Evolutionary conservation across 345 rosid species (phyloP).

Genomic region (Euphorbia tirucalli): DNA sequence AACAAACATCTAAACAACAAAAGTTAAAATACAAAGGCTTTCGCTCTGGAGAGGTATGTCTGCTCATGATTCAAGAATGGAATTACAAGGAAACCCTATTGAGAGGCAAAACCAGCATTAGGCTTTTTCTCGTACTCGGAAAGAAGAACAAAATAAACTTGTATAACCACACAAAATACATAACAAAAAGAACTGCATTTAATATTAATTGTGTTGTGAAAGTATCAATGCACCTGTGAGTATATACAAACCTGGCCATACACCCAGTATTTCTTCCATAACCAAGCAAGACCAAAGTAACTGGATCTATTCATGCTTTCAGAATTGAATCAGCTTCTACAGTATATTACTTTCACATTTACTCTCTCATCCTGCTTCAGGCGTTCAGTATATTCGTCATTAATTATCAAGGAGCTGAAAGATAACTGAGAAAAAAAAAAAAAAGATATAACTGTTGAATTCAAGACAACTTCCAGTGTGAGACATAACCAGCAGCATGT

Average conservation of each 20-base stretch:
- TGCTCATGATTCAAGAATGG: conserved; percentile 12
- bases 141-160: neutral
- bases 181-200: conserved; percentile 13
- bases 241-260: conserved; percentile 34
- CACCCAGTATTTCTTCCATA: conserved; percentile 9
- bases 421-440: neutral
- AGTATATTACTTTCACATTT: conserved; percentile 9
- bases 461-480: neutral
- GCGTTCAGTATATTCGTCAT: neutral
- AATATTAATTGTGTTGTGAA: conserved; percentile 3
- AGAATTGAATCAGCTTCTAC: conserved; percentile 9
- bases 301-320: neutral
- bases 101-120: neutral
- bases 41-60: neutral
- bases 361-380: conserved; percentile 4
- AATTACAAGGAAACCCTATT: conserved; percentile 21
- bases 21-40: neutral
- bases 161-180: conserved; percentile 21
- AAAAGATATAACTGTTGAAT: neutral
- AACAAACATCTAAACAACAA: neutral
- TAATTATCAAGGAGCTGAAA: neutral
- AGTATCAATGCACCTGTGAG: conserved; percentile 22
- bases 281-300: neutral
- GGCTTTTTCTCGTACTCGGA: conserved; percentile 18
- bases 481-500: neutral